A percentile compares a stretch with the other conserved stretches of the same genome.
Conservation (phyloP, 495 filamentous ascomycete species). For the Hypoxylon lenormandii region DNA sequence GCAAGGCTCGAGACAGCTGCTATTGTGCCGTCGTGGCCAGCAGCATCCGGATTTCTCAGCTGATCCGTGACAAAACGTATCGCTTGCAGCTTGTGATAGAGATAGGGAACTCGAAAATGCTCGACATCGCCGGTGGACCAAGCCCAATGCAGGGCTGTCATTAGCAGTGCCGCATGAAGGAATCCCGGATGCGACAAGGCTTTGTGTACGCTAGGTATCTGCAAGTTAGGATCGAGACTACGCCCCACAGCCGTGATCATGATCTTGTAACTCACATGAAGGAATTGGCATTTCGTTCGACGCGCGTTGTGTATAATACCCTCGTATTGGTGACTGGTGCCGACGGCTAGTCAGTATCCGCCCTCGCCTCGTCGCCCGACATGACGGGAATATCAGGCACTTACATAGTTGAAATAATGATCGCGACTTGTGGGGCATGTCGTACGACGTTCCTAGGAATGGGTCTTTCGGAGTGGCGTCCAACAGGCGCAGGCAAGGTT, state of each 20-base stretch:
- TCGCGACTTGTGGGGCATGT: constrained; percentile 49
- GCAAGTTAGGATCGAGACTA: constrained; percentile 35
- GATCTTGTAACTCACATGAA: constrained; percentile 46
- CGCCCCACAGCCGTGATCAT: constrained; percentile 13
- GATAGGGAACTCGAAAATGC: constrained; percentile 50
- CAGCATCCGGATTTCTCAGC: constrained; percentile 45
- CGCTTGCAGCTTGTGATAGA: constrained; percentile 52
- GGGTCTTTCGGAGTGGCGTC: constrained; percentile 44
- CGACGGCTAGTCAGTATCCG: constrained; percentile 26
- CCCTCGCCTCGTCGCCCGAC: constrained; percentile 13
- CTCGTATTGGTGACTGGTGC: constrained; percentile 46
- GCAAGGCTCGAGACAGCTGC: constrained; percentile 55
- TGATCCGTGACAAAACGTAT: constrained; percentile 56
- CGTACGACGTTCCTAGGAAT: constrained; percentile 48
- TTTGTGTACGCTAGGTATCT: constrained; percentile 46
- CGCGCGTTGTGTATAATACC: constrained; percentile 46
- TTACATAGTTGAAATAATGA: constrained; percentile 52
- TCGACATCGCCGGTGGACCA: constrained; percentile 53
- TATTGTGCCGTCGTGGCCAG: constrained; percentile 53
- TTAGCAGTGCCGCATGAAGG: constrained; percentile 51
- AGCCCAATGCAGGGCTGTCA: constrained; percentile 52
- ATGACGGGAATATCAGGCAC: constrained; percentile 11
- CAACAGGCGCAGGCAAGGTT: constrained; percentile 32
- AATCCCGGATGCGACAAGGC: constrained; percentile 53
- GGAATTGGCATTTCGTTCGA: constrained; percentile 46